phyloP scores from a whole-genome alignment of 331 rosid genomes.

The Rhamnella rubrinervis region DNA sequence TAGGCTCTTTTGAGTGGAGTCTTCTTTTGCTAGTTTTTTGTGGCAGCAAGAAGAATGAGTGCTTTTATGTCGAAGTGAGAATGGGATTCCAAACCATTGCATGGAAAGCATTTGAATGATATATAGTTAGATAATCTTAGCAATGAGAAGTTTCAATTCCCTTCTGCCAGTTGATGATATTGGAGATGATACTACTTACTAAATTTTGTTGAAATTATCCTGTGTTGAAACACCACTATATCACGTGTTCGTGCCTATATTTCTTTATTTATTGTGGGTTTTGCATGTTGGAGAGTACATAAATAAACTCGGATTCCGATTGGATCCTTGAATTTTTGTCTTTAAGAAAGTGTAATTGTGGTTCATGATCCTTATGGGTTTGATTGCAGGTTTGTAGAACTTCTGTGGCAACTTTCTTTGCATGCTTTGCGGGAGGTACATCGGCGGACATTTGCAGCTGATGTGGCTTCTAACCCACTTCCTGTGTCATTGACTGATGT shows the following conservation, averaged over 20 bases:
- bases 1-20: slow-evolving; percentile 13
- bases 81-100: background rate
- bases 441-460: slow-evolving; percentile 84
- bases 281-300: background rate
- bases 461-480: slow-evolving; percentile 82
- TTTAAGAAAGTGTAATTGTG: slow-evolving; percentile 1
- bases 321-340: background rate
- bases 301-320: background rate
- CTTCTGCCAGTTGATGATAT: slow-evolving; percentile 2
- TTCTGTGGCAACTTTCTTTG: slow-evolving; percentile 98
- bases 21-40: background rate
- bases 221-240: background rate
- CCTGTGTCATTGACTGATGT: slow-evolving; percentile 95
- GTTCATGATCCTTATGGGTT: slow-evolving; percentile 4
- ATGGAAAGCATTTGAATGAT: background rate
- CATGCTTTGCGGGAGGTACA: slow-evolving; percentile 98
- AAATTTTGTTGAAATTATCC: background rate
- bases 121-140: background rate
- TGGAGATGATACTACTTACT: background rate
- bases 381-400: slow-evolving; percentile 88
- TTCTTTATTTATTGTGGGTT: background rate
- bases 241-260: background rate
- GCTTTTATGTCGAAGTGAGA: slow-evolving; percentile 1
- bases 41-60: background rate
- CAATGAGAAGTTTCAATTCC: no score